Base-by-base conservation (phyloP, 1,139 yeast species). In the Yamadazyma atmosphaerica region DNA sequence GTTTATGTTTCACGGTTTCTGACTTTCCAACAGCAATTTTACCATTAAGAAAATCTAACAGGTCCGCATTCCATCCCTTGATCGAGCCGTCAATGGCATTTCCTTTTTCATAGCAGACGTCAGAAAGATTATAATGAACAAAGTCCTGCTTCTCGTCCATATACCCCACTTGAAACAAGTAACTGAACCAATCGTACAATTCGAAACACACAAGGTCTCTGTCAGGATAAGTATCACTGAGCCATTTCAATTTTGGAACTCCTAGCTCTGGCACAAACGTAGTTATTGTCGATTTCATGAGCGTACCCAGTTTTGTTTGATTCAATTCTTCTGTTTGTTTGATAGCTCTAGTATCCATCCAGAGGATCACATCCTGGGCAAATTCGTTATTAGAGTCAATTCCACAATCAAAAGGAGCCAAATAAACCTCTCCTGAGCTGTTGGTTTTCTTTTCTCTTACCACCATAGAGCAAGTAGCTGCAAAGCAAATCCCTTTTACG, bases 391-490 rank as follows among this genome's bases (percentile, higher is more conserved):
- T 24, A 3, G 38, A 41, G 28, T 36, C 32, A 31, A 51, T 45
- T 18, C 54, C 54, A 35, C 54, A 50, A 35, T 61, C 58, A 26
- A 52, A 64, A 9, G 69, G 55, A 15, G 46, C 51, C 9, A 72
- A 65, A 24, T 40, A 50, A 14, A 50, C 33, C 3, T 28, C 22
- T 2, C 46, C 60, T 6, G 47, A 39, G 0, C 32, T 36, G 8
- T 36, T 12, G 1, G 42, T 39, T 26, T 39, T 50, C 21, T 8
- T 5, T 36, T 48, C 50, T 43, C 61, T 50, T 2, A 75, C 74
- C 3, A 73, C 82, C 65, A 77, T 60, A 0, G 82, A 77, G 43
- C 83, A 77, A 0, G 83, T 77, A 2, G 82, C 81, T 1, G 77
- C 65, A 11, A 74, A 51, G 4, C 59, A 43, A 6, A 63, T 49